Evolutionary conservation across 2,329 filamentous ascomycete genomes (phyloP).

Genomic region (Curvularia spicifera): DNA sequence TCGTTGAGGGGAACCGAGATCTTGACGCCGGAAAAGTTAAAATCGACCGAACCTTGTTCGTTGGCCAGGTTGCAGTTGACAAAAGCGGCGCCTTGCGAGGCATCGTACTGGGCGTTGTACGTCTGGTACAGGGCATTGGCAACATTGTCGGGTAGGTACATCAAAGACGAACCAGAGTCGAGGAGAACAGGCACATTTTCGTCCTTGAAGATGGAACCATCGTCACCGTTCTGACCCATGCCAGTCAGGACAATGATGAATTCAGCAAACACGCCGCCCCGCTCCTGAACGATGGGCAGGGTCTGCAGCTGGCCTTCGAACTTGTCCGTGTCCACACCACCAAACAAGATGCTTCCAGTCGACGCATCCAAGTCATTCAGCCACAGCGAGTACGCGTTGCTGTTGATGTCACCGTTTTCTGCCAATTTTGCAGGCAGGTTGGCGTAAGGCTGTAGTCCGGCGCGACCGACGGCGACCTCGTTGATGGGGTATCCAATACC

Average conservation of each 20-base stretch:
- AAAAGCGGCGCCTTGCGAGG: slow-evolving; percentile 54
- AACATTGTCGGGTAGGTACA: slow-evolving; percentile 70
- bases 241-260: slow-evolving; percentile 60
- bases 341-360: slow-evolving; percentile 76
- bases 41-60: slow-evolving; percentile 59
- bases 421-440: slow-evolving; percentile 71
- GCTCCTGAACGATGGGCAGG: slow-evolving; percentile 63
- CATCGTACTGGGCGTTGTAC: slow-evolving; percentile 53
- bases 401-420: slow-evolving; percentile 65
- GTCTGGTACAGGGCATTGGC: slow-evolving; percentile 53
- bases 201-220: slow-evolving; percentile 52
- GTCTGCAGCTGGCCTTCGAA: slow-evolving; percentile 68
- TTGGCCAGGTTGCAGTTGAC: slow-evolving; percentile 62
- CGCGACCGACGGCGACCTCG: slow-evolving; percentile 73
- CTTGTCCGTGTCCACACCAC: slow-evolving; percentile 79
- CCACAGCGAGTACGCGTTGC: slow-evolving; percentile 73
- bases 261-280: slow-evolving; percentile 58
- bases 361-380: slow-evolving; percentile 65
- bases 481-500: slow-evolving; percentile 84
- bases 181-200: slow-evolving; percentile 65
- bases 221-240: slow-evolving; percentile 52
- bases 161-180: slow-evolving; percentile 77
- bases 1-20: slow-evolving; percentile 64
- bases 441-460: slow-evolving; percentile 57
- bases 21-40: slow-evolving; percentile 62